Percentiles rank a stretch among this genome's conserved stretches.
Evolutionary conservation across 352 stramenopile genomes (phyloP).

Genomic region (Phytophthora foliorum): DNA sequence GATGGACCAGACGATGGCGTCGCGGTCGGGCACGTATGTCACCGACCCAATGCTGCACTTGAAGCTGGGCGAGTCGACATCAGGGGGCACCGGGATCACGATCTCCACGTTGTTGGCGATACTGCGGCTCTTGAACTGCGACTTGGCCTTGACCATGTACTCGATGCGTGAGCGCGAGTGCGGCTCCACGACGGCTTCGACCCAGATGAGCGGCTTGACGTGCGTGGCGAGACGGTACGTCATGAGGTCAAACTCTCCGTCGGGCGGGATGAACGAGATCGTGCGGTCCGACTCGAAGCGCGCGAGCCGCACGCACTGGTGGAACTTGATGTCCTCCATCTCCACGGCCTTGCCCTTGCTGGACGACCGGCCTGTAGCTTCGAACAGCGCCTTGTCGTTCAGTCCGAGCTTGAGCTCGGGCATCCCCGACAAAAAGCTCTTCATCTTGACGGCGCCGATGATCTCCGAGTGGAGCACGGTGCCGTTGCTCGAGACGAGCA

Average conservation of each 20-base stretch:
- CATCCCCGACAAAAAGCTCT: slow-evolving; percentile 99
- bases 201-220: slow-evolving; percentile 99
- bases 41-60: slow-evolving; percentile 98
- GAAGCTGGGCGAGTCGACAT: slow-evolving; percentile 99
- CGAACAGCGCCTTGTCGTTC: slow-evolving; percentile 99
- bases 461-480: slow-evolving; percentile 99
- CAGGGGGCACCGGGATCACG: slow-evolving; percentile 98
- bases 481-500: slow-evolving; percentile 97
- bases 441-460: slow-evolving; percentile 98
- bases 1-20: slow-evolving; percentile 99
- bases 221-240: slow-evolving; percentile 98
- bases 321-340: slow-evolving; percentile 99
- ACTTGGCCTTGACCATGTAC: slow-evolving; percentile 99
- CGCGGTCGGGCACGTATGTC: slow-evolving; percentile 98
- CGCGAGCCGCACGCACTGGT: slow-evolving; percentile 99
- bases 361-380: slow-evolving; percentile 93
- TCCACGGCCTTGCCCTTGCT: slow-evolving; percentile 97
- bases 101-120: slow-evolving; percentile 99
- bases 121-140: slow-evolving; percentile 98
- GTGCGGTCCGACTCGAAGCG: slow-evolving; percentile 99
- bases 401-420: slow-evolving; percentile 99
- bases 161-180: slow-evolving; percentile 98
- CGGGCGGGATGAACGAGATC: slow-evolving; percentile 99
- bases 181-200: slow-evolving; percentile 98
- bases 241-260: slow-evolving; percentile 99